Evolutionary conservation across 306 rosid species (phyloP).

Genomic region (Pyrus betulifolia): DNA sequence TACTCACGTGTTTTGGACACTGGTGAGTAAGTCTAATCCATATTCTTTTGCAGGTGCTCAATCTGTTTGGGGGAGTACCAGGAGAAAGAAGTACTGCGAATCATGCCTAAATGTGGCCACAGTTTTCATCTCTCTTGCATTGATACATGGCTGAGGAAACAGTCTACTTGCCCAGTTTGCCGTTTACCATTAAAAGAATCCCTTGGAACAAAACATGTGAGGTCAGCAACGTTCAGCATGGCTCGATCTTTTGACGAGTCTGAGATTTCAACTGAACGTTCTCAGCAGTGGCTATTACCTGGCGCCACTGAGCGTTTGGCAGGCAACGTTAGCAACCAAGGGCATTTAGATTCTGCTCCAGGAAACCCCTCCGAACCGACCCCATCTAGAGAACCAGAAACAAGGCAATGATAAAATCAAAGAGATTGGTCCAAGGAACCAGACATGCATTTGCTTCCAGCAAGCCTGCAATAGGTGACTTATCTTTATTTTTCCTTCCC

Average conservation of each 20-base stretch:
- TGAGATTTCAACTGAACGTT: constrained; percentile 35
- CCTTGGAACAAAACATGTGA: constrained; percentile 42
- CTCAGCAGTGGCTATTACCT: constrained; percentile 38
- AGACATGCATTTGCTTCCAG: constrained; percentile 8
- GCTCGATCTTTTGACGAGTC: constrained; percentile 43
- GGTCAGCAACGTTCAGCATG: constrained; percentile 38
- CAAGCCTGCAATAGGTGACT: constrained; percentile 8
- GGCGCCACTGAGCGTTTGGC: constrained; percentile 6
- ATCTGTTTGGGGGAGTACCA: constrained; percentile 86
- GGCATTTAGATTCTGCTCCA: constrained; percentile 18
- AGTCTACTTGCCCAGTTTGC: constrained; percentile 88
- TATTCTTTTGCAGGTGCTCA: constrained; percentile 62
- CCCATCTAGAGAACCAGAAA: constrained; percentile 35
- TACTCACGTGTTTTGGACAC: not conserved
- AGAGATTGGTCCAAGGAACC: constrained; percentile 12
- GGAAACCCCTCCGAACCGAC: constrained; percentile 23
- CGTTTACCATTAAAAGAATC: constrained; percentile 65
- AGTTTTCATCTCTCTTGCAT: constrained; percentile 86
- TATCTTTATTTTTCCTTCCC: not conserved
- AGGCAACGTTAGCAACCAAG: constrained; percentile 25
- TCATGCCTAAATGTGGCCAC: constrained; percentile 94
- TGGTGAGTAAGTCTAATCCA: not conserved
- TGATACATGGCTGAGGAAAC: constrained; percentile 81
- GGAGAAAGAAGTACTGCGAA: constrained; percentile 73
- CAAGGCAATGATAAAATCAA: constrained; percentile 22